Percentiles rank a stretch among this genome's conserved stretches.
These are phyloP conservation scores for Penstemon davidsonii DNA, from an alignment of 257 asterid genomes.

Conservation along the genomic window DNA sequence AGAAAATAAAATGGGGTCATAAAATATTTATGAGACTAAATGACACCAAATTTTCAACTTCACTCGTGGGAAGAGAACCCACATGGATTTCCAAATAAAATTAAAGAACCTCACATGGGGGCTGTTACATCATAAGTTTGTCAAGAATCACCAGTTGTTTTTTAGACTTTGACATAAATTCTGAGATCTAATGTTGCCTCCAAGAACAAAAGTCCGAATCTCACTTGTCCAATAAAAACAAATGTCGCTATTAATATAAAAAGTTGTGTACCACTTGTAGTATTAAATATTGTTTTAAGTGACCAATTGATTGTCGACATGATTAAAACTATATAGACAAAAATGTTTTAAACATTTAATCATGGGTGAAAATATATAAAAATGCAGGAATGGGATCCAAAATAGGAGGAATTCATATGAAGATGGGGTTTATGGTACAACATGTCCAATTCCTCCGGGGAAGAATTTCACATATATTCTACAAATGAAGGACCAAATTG, in stretches of 20 bases:
- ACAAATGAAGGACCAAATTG: slow-evolving; percentile 71
- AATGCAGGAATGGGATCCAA: slow-evolving; percentile 56
- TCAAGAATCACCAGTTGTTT: background rate
- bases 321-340: no score
- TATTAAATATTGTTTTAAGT: no score
- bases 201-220: background rate
- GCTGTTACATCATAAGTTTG: slow-evolving; percentile 32
- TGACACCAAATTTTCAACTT: background rate
- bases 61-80: background rate
- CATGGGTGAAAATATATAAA: no score
- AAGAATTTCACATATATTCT: slow-evolving; percentile 58
- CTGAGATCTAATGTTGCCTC: slow-evolving; percentile 8
- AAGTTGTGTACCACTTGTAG: no score
- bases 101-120: slow-evolving; percentile 29
- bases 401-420: slow-evolving; percentile 55
- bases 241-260: background rate
- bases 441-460: slow-evolving; percentile 69
- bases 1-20: no score
- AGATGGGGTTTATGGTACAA: slow-evolving; percentile 65
- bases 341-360: no score
- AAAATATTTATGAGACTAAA: background rate
- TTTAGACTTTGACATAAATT: background rate
- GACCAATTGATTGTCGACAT: no score
- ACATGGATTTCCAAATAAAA: slow-evolving; percentile 10
- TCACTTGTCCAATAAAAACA: background rate